phyloP scores from a whole-genome alignment of 257 asterid species.

The Petunia axillaris region DNA sequence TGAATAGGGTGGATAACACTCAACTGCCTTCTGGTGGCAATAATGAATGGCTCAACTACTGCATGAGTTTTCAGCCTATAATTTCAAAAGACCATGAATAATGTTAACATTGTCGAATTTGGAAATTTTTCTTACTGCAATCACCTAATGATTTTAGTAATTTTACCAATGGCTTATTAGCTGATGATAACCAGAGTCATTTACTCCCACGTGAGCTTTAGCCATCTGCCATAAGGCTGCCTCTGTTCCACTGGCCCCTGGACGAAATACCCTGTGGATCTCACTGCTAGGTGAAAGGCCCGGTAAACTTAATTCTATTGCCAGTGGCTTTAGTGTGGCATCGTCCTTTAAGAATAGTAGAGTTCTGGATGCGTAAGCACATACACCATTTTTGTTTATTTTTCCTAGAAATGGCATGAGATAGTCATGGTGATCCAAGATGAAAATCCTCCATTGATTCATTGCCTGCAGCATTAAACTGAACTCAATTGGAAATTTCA shows the following conservation, averaged over 20 bases:
- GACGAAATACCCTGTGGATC: slow-evolving; percentile 44
- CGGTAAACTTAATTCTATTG: slow-evolving; percentile 55
- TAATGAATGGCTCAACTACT: slow-evolving; percentile 56
- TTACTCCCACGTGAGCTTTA: slow-evolving; percentile 58
- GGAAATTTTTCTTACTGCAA: not conserved
- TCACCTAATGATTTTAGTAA: slow-evolving; percentile 2
- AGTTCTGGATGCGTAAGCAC: slow-evolving; percentile 57
- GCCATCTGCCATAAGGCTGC: slow-evolving; percentile 64
- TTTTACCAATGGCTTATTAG: slow-evolving; percentile 53
- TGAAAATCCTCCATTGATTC: slow-evolving; percentile 52
- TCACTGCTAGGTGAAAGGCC: slow-evolving; percentile 30
- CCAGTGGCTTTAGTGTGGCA: slow-evolving; percentile 52
- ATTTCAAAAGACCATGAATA: slow-evolving; percentile 11
- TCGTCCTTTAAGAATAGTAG: slow-evolving; percentile 51
- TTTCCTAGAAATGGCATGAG: slow-evolving; percentile 47
- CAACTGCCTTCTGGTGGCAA: slow-evolving; percentile 54
- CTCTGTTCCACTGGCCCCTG: slow-evolving; percentile 46
- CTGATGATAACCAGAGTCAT: slow-evolving; percentile 53
- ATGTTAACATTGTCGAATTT: not conserved
- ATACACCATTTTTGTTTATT: slow-evolving; percentile 37
- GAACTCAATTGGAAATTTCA: slow-evolving; percentile 2
- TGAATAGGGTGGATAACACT: slow-evolving; percentile 57
- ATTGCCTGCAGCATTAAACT: slow-evolving; percentile 45
- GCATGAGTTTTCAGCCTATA: slow-evolving; percentile 56
- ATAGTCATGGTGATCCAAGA: slow-evolving; percentile 58